These are phyloP conservation scores for Circinella minor DNA, from an alignment of 371 early-diverging fungal genomes.

Conservation along the genomic window DNA sequence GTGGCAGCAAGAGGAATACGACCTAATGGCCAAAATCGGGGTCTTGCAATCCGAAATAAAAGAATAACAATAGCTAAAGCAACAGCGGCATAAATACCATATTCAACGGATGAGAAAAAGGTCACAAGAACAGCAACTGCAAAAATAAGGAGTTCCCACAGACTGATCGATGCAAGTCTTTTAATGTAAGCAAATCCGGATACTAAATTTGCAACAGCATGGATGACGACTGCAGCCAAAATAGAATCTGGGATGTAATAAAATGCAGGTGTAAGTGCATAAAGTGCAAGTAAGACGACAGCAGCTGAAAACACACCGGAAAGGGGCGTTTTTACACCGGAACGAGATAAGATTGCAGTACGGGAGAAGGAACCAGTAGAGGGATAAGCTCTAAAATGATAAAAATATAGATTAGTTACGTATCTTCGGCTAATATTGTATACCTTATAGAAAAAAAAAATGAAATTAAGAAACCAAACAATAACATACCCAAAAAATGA, in stretches of 20 bases:
- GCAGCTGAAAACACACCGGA: conserved; percentile 78
- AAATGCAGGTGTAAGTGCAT: conserved; percentile 81
- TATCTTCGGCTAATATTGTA: neutral
- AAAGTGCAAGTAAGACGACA: conserved; percentile 81
- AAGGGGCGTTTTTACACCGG: conserved; percentile 84
- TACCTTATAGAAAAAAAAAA: too few relatives aligned
- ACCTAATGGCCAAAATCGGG: conserved; percentile 54
- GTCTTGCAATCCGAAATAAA: conserved; percentile 74
- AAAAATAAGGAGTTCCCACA: conserved; percentile 60
- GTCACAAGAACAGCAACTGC: conserved; percentile 62
- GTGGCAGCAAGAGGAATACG: conserved; percentile 35
- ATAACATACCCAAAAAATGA: conserved; percentile 81
- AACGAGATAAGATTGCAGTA: conserved; percentile 76
- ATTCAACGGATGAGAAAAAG: conserved; percentile 73
- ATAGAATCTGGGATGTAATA: conserved; percentile 83
- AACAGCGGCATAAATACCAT: conserved; percentile 72
- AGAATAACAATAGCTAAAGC: conserved; percentile 67
- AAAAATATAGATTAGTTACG: neutral
- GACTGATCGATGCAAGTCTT: conserved; percentile 48
- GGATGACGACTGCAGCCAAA: conserved; percentile 82
- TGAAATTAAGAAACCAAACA: conserved; percentile 11
- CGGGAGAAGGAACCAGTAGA: conserved; percentile 56
- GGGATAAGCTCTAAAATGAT: conserved; percentile 40
- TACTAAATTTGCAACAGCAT: conserved; percentile 67
- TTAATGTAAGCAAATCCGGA: conserved; percentile 40